Evolutionary conservation across 805 yeast genomes (phyloP).

Genomic region (Candida xyloterini): DNA sequence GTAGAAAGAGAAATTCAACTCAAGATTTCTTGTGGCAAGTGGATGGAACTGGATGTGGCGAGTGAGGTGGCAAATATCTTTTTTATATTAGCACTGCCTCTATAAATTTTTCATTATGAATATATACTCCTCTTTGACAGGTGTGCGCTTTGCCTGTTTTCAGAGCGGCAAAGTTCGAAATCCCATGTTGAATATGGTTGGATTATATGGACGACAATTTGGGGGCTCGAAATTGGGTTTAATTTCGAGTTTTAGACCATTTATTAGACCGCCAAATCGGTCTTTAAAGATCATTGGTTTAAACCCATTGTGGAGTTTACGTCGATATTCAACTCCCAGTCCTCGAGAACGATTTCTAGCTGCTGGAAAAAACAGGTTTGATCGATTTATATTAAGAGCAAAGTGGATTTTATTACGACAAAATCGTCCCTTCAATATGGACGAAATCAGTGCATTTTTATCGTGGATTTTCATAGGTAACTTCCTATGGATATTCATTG

Average conservation of each 20-base stretch:
- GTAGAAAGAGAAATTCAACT: slow-evolving; percentile 1
- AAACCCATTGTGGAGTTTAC: background rate
- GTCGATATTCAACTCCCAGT: background rate
- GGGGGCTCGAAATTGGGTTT: too few relatives aligned
- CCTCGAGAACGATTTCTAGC: slow-evolving; percentile 20
- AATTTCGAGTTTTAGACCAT: too few relatives aligned
- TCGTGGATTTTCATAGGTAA: slow-evolving; percentile 60
- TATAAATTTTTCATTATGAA: slow-evolving; percentile 8
- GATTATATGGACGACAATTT: too few relatives aligned
- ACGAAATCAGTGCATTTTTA: slow-evolving; percentile 51
- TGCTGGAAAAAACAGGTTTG: slow-evolving; percentile 13
- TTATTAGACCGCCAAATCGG: too few relatives aligned
- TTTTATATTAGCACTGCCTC: slow-evolving; percentile 4
- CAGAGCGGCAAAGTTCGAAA: background rate
- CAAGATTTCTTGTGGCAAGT: too few relatives aligned
- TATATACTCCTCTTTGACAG: slow-evolving; percentile 7
- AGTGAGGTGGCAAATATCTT: background rate
- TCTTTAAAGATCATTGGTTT: too few relatives aligned
- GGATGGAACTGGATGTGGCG: background rate
- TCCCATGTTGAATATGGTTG: background rate
- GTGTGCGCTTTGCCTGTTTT: slow-evolving; percentile 11
- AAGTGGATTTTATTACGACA: slow-evolving; percentile 50
- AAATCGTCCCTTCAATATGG: slow-evolving; percentile 45
- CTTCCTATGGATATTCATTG: slow-evolving; percentile 50
- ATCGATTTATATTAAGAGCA: slow-evolving; percentile 17